Percentiles rank a stretch among this genome's conserved stretches.
Conservation (phyloP, 192 early-diverging fungal species). For the Podila verticillata region DNA sequence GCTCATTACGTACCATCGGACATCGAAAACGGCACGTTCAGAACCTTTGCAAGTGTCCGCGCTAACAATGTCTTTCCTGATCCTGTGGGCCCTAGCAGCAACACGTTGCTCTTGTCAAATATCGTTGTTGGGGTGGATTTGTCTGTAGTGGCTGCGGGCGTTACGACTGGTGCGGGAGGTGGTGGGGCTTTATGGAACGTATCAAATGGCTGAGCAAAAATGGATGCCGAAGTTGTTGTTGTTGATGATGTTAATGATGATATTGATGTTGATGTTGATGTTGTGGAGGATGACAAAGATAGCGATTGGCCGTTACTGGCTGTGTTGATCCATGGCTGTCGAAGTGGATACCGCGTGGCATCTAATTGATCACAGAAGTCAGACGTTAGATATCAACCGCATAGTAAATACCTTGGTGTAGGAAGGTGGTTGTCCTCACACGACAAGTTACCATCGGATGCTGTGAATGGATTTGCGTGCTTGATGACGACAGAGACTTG, state of each 20-base stretch:
- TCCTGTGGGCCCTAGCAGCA: conserved; percentile 85
- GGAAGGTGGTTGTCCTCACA: no score
- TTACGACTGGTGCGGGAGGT: neutral
- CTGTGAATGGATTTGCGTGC: neutral
- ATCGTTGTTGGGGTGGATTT: conserved; percentile 38
- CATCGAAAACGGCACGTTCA: conserved; percentile 87
- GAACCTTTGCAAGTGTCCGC: conserved; percentile 80
- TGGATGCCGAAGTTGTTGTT: neutral
- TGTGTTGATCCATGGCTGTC: conserved; percentile 1
- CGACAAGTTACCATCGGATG: neutral
- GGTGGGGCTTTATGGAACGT: neutral
- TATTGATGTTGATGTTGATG: neutral
- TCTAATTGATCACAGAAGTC: neutral
- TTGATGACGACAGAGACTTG: neutral
- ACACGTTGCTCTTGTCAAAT: conserved; percentile 88
- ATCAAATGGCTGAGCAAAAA: neutral
- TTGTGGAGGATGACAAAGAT: neutral
- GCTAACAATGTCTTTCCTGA: conserved; percentile 86
- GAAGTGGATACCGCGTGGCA: neutral
- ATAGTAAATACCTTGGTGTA: no score
- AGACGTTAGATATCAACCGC: no score
- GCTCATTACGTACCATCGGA: conserved; percentile 65
- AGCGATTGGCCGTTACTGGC: neutral
- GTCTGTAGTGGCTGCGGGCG: no score
- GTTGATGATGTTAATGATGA: neutral